phyloP scores from a whole-genome alignment of 148 eudicot species.

The Euryodendron excelsum region DNA sequence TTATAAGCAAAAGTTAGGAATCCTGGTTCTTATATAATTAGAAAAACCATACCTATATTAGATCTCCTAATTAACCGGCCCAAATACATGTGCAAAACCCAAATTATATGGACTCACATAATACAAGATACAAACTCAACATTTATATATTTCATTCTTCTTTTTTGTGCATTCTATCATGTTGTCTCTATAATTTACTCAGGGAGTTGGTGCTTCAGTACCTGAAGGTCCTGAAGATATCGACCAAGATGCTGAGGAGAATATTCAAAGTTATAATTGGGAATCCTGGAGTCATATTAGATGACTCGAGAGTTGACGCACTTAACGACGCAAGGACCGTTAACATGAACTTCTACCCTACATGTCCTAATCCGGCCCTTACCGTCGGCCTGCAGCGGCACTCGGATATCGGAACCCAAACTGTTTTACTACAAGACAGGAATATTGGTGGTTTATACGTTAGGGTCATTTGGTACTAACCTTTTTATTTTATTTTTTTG shows the following conservation, averaged over 20 bases:
- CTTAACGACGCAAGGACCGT: constrained; percentile 19
- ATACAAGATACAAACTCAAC: too few relatives aligned
- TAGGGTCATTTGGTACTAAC: too few relatives aligned
- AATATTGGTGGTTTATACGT: constrained; percentile 36
- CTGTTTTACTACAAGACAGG: constrained; percentile 32
- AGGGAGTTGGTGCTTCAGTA: constrained; percentile 33
- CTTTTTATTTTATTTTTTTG: too few relatives aligned
- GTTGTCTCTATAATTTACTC: background rate
- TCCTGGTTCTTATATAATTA: too few relatives aligned
- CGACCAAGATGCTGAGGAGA: constrained; percentile 17
- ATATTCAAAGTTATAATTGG: constrained; percentile 11
- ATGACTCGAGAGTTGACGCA: constrained; percentile 9
- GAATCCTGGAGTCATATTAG: constrained; percentile 20
- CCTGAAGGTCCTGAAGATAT: constrained; percentile 22
- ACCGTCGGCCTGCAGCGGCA: constrained; percentile 35
- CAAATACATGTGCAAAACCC: too few relatives aligned
- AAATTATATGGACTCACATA: too few relatives aligned
- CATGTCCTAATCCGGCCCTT: constrained; percentile 33
- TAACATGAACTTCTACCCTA: constrained; percentile 35
- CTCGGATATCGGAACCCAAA: constrained; percentile 28
- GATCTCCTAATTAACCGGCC: too few relatives aligned
- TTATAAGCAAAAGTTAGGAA: too few relatives aligned
- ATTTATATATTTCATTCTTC: too few relatives aligned
- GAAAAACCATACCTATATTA: too few relatives aligned
- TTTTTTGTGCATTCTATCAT: too few relatives aligned